These are phyloP conservation scores for Pezicula rhizophila DNA, from an alignment of 2,329 filamentous ascomycete species.

Conservation along the genomic window DNA sequence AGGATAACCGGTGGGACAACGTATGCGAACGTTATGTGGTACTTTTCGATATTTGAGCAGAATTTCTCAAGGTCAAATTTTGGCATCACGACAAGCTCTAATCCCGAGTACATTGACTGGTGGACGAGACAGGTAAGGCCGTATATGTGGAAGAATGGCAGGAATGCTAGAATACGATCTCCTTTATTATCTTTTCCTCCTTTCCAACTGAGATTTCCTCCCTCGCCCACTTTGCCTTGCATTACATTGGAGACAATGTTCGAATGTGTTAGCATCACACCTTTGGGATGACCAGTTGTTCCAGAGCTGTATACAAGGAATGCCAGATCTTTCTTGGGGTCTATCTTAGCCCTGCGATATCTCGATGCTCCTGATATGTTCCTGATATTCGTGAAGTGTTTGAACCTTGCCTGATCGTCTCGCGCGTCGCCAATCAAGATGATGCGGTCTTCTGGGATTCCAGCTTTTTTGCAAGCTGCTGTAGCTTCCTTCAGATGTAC, in stretches of 20 bases:
- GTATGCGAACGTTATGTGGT: slow-evolving; percentile 70
- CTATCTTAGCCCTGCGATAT: slow-evolving; percentile 54
- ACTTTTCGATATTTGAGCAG: slow-evolving; percentile 69
- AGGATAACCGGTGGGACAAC: slow-evolving; percentile 82
- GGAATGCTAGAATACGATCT: slow-evolving; percentile 70
- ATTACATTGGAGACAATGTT: slow-evolving; percentile 75
- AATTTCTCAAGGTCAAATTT: slow-evolving; percentile 79
- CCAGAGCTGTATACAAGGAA: slow-evolving; percentile 86
- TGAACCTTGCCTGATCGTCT: slow-evolving; percentile 52
- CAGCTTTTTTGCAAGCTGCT: slow-evolving; percentile 62
- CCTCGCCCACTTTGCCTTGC: slow-evolving; percentile 50
- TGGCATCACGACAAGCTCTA: slow-evolving; percentile 64
- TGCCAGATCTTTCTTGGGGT: slow-evolving; percentile 67
- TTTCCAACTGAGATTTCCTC: slow-evolving; percentile 47
- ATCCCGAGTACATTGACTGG: slow-evolving; percentile 58
- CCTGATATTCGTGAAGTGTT: slow-evolving; percentile 68
- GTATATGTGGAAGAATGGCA: slow-evolving; percentile 92
- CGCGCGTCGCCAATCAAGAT: slow-evolving; percentile 67
- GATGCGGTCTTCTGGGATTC: slow-evolving; percentile 66
- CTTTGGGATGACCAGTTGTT: slow-evolving; percentile 87
- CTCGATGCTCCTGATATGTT: slow-evolving; percentile 55
- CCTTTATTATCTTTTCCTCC: slow-evolving; percentile 54
- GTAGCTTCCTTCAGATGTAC: slow-evolving; percentile 57
- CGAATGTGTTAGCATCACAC: slow-evolving; percentile 76
- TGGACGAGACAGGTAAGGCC: slow-evolving; percentile 71